Percentiles rank a stretch among this genome's conserved stretches.
Conservation (phyloP, 129 eudicot genomes). For the Cynara cardunculus region DNA sequence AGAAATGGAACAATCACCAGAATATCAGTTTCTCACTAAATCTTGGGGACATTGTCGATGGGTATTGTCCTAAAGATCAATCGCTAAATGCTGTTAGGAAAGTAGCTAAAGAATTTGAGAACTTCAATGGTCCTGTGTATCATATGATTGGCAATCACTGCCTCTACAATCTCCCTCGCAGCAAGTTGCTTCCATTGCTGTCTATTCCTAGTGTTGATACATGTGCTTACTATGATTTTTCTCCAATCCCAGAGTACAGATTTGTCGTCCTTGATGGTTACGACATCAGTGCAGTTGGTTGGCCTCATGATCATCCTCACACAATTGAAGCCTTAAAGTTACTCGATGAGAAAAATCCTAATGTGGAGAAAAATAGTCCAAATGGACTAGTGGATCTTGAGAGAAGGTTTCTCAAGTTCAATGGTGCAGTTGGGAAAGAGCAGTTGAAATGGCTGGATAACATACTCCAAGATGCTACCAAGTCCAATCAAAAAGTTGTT, state of each 20-base stretch:
- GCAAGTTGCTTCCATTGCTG: slow-evolving; percentile 60
- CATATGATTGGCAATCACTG: slow-evolving; percentile 99
- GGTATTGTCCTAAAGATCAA: slow-evolving; percentile 80
- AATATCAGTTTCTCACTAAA: slow-evolving; percentile 59
- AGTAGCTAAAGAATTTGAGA: slow-evolving; percentile 58
- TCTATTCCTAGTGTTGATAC: slow-evolving; percentile 34
- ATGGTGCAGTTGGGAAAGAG: slow-evolving; percentile 82
- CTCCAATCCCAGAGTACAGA: slow-evolving; percentile 78
- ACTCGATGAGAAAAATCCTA: slow-evolving; percentile 72
- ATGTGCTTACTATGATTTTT: slow-evolving; percentile 79
- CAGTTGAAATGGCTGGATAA: slow-evolving; percentile 80
- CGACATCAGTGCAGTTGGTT: slow-evolving; percentile 92
- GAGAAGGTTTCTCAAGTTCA: slow-evolving; percentile 79
- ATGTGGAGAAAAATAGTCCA: slow-evolving; percentile 84
- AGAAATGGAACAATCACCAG: slow-evolving; percentile 54
- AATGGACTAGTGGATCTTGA: slow-evolving; percentile 61
- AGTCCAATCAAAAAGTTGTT: slow-evolving; percentile 62
- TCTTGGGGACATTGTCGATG: slow-evolving; percentile 90
- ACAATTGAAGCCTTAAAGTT: slow-evolving; percentile 55
- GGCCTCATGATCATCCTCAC: slow-evolving; percentile 88
- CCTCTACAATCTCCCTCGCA: slow-evolving; percentile 92
- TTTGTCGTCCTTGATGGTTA: slow-evolving; percentile 91
- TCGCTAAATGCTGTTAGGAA: slow-evolving; percentile 58
- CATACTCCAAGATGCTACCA: slow-evolving; percentile 62
- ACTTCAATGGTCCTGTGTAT: slow-evolving; percentile 63